Evolutionary conservation across 805 yeast species (phyloP), one percentile per base, ranked within the genome.

Genomic region (Metschnikowia cubensis): DNA sequence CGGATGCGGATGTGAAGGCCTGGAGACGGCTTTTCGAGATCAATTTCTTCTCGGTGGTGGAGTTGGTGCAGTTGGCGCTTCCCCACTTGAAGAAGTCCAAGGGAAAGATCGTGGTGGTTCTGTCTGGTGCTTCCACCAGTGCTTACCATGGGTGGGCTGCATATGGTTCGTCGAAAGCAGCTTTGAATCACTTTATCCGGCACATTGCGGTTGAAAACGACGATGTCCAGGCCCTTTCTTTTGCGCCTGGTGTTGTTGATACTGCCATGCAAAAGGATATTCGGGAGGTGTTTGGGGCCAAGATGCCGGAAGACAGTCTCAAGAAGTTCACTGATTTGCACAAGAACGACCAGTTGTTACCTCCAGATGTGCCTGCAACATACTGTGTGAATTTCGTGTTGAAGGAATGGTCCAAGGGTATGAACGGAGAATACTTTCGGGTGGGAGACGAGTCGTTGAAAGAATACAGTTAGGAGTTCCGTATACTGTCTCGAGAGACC

Each of bases 231-330:
- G 73, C 85, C 3, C 69, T 90, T 10, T 75, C 97, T 0, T 76
- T 94, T 21, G 97, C 96, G 0, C 98, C 98, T 0, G 98, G 99
- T 3, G 96, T 89, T 1, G 97, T 94, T 1, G 89, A 89, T 63
- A 92, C 99, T 1, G 73, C 73, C 18, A 92, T 94, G 98, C 98
- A 94, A 69, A 64, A 56, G 6, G 84, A 82, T 48, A 90, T 92
- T 50, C 81, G 98, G 59, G 85, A 81, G 15, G 75, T 67, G 40
- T 81, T 80, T 55, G 82, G 83, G 2, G 54, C 59, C 3, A 70
- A 71, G 25, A 91, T 91, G 97, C 71, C 76, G 0, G 69, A 74
- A 0, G 82, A 77, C 17, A 78, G 82, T 3, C 75, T 81, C 54
- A 69, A 81, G 46, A 73, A 84, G 53, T 92, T 92, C 67, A 69